phyloP scores from a whole-genome alignment of 768 basidiomycete genomes.

The Agaricus sinodeliciosus region DNA sequence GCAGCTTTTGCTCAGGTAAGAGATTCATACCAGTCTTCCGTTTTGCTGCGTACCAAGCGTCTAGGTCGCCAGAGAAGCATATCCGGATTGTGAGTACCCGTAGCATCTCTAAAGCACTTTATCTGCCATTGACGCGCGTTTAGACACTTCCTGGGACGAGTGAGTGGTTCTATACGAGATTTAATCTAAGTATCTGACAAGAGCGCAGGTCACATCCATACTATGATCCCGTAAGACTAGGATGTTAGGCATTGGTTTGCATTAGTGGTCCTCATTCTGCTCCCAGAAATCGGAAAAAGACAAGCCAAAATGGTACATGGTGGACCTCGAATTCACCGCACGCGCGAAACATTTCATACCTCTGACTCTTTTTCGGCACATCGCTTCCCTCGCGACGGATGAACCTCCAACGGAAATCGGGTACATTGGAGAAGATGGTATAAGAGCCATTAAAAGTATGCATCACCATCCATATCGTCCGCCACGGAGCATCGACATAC shows the following conservation, averaged over 20 bases:
- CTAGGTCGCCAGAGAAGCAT: conserved; percentile 76
- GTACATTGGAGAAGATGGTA: conserved; percentile 61
- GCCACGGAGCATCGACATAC: not conserved
- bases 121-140: conserved; percentile 3
- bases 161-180: conserved; percentile 26
- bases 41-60: conserved; percentile 7
- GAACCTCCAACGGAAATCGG: conserved; percentile 45
- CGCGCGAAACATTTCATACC: conserved; percentile 72
- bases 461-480: not conserved
- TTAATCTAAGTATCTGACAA: not conserved
- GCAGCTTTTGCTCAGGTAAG: conserved; percentile 76
- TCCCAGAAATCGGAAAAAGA: conserved; percentile 68
- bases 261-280: not conserved
- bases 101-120: not conserved
- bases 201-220: conserved; percentile 61
- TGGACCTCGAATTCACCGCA: conserved; percentile 63
- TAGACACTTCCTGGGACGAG: conserved; percentile 91
- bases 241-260: not conserved
- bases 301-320: conserved; percentile 91
- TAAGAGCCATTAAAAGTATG: conserved; percentile 58
- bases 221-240: conserved; percentile 54
- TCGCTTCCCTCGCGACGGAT: conserved; percentile 36
- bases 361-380: conserved; percentile 61
- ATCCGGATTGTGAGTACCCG: conserved; percentile 72
- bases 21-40: not conserved